These are phyloP conservation scores for Aspergillus sp. DNA, from an alignment of 2,329 filamentous ascomycete genomes.

Conservation along the genomic window DNA sequence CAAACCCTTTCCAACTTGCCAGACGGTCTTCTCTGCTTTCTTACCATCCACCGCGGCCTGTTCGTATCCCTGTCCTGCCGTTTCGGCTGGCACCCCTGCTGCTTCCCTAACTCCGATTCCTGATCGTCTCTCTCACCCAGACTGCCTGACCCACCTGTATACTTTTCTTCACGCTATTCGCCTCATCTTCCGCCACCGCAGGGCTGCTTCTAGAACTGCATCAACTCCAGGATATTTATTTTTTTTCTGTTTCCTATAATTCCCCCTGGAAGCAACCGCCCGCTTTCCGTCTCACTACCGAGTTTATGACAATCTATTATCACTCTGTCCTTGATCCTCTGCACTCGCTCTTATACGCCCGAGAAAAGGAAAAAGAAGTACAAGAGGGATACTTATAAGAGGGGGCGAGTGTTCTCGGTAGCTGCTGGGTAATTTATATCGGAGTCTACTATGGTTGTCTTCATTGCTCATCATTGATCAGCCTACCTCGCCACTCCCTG, in stretches of 20 bases:
- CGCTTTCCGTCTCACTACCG: neutral
- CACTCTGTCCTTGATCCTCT: neutral
- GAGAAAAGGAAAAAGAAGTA: neutral
- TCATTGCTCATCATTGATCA: slow-evolving; percentile 9
- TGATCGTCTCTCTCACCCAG: slow-evolving; percentile 4
- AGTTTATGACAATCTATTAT: neutral
- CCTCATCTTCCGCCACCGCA: slow-evolving; percentile 4
- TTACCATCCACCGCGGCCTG: neutral
- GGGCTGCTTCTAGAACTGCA: slow-evolving; percentile 8
- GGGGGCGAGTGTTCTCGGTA: slow-evolving; percentile 8
- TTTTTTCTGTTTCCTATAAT: neutral
- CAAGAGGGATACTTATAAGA: neutral
- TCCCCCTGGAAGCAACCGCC: neutral
- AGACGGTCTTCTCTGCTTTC: neutral
- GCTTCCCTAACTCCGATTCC: slow-evolving; percentile 1
- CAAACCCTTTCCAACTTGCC: slow-evolving; percentile 11
- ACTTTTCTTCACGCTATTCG: slow-evolving; percentile 6
- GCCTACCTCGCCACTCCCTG: slow-evolving; percentile 15
- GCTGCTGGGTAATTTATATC: slow-evolving; percentile 5
- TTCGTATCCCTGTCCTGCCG: neutral
- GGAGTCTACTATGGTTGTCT: slow-evolving; percentile 8
- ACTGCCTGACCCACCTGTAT: slow-evolving; percentile 7
- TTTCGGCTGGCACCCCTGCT: neutral
- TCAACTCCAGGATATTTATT: neutral
- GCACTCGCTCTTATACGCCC: neutral